Conservation (phyloP, 1,139 yeast species). For the Protomyces lactucae-debilis region DNA sequence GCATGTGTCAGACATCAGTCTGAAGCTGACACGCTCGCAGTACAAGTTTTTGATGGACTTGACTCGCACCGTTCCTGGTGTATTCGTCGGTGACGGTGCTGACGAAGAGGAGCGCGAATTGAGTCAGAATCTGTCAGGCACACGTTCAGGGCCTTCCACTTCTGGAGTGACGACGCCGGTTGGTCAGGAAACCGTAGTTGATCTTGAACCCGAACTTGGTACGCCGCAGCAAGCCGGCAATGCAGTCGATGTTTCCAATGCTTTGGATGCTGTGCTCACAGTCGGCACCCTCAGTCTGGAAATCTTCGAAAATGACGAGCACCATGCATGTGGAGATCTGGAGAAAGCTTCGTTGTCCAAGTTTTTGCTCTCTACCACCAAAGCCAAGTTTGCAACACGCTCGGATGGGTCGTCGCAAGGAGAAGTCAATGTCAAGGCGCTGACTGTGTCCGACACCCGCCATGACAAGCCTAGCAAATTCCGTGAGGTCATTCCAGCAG, state of each 20-base stretch:
- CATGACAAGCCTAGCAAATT: slow-evolving; percentile 59
- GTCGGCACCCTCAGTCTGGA: slow-evolving; percentile 63
- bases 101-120: slow-evolving; percentile 43
- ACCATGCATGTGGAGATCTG: slow-evolving; percentile 38
- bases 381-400: slow-evolving; percentile 49
- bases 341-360: slow-evolving; percentile 52
- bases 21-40: slow-evolving; percentile 75
- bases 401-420: slow-evolving; percentile 57
- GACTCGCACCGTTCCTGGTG: slow-evolving; percentile 54
- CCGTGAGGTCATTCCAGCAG: slow-evolving; percentile 72
- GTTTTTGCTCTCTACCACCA: slow-evolving; percentile 59
- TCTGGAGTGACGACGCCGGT: not conserved
- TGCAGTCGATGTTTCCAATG: slow-evolving; percentile 32
- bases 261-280: slow-evolving; percentile 51
- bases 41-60: slow-evolving; percentile 55
- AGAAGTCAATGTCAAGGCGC: slow-evolving; percentile 62
- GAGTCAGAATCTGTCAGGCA: slow-evolving; percentile 7
- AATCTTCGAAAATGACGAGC: slow-evolving; percentile 55
- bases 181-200: not conserved
- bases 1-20: slow-evolving; percentile 58
- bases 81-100: slow-evolving; percentile 46
- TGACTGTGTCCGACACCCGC: slow-evolving; percentile 74
- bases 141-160: not conserved
- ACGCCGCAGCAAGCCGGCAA: not conserved
- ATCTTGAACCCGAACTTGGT: not conserved